Percentiles rank a stretch among this genome's conserved stretches.
phyloP scores from a whole-genome alignment of 345 rosid genomes.

The Rhodomyrtus tomentosa region DNA sequence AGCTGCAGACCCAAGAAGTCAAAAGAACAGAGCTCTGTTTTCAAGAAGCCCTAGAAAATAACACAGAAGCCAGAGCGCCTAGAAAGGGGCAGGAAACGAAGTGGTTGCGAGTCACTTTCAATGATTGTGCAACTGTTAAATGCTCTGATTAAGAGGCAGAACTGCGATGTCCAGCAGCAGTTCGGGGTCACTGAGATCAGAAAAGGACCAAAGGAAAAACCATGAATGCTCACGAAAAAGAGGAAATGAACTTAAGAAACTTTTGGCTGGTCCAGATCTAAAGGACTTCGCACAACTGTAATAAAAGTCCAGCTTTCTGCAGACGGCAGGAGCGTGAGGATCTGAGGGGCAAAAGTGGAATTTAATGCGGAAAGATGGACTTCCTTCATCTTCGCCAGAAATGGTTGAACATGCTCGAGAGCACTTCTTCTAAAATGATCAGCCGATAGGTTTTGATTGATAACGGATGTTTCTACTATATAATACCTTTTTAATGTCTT shows the following conservation, averaged over 20 bases:
- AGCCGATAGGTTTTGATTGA: too few relatives aligned
- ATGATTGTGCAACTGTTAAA: background rate
- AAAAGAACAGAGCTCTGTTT: background rate
- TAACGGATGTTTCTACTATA: too few relatives aligned
- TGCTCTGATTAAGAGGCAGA: background rate
- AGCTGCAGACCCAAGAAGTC: background rate
- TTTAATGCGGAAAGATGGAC: background rate
- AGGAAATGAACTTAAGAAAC: background rate
- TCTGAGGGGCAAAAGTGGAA: background rate
- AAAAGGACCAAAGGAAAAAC: background rate
- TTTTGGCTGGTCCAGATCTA: slow-evolving; percentile 1
- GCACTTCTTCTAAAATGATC: too few relatives aligned
- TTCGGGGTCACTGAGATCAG: background rate
- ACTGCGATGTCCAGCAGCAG: background rate
- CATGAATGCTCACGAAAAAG: background rate
- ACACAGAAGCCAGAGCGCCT: background rate
- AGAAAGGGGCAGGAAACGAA: background rate
- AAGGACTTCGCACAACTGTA: background rate
- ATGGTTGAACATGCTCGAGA: background rate
- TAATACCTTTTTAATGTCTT: background rate
- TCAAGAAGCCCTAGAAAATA: background rate
- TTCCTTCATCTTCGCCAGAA: background rate
- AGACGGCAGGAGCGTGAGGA: background rate
- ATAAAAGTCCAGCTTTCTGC: background rate
- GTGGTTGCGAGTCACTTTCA: background rate